A percentile compares a stretch with the other conserved stretches of the same genome.
Evolutionary conservation across 345 rosid genomes (phyloP).

Genomic region (Populus deltoides): DNA sequence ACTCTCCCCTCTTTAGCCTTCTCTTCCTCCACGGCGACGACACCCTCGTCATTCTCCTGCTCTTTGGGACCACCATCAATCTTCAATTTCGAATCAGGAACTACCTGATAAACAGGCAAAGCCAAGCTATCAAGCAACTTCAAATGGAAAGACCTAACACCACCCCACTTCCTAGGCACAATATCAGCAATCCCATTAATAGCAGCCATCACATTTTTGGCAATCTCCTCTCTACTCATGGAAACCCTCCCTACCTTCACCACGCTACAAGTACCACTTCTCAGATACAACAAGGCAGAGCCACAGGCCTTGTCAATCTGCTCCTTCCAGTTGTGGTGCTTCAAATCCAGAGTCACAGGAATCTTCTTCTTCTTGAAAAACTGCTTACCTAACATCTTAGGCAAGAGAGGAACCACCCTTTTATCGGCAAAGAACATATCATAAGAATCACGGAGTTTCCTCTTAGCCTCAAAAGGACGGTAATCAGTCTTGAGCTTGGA

Average conservation of each 20-base stretch:
- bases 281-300: conserved; percentile 58
- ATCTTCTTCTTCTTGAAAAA: conserved; percentile 69
- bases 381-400: conserved; percentile 73
- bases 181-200: conserved; percentile 56
- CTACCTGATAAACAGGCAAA: conserved; percentile 63
- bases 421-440: conserved; percentile 50
- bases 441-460: conserved; percentile 49
- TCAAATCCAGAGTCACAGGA: conserved; percentile 57
- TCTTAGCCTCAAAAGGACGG: conserved; percentile 47
- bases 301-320: conserved; percentile 60
- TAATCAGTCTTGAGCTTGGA: conserved; percentile 58
- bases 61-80: conserved; percentile 35
- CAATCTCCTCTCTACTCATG: conserved; percentile 42
- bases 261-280: conserved; percentile 68
- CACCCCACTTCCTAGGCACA: conserved; percentile 68
- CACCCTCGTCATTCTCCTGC: conserved; percentile 4
- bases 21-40: neutral
- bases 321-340: conserved; percentile 76
- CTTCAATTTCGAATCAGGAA: conserved; percentile 66
- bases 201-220: conserved; percentile 55
- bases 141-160: conserved; percentile 66
- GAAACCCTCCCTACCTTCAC: conserved; percentile 63
- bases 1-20: conserved; percentile 17
- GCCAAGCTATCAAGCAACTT: conserved; percentile 69
- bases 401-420: conserved; percentile 56